phyloP scores from a whole-genome alignment of 139 green algal genomes.

The Chlamydomonas asymmetrica region DNA sequence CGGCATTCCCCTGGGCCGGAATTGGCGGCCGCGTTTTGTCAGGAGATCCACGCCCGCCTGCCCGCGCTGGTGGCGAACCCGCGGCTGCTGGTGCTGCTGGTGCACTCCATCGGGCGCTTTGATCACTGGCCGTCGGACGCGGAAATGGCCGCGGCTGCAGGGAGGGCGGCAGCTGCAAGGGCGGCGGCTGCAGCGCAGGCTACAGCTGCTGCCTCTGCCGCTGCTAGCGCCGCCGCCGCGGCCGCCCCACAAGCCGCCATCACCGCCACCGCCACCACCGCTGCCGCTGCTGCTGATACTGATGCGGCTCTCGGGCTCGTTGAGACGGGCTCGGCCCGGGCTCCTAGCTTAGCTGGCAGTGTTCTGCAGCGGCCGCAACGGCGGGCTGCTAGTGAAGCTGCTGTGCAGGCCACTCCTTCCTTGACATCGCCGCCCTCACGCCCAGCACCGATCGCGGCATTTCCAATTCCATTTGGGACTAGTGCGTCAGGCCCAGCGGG shows the following conservation, averaged over 20 bases:
- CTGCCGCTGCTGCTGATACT: too few relatives aligned
- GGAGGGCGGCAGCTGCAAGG: neutral
- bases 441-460: neutral
- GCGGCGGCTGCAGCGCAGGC: neutral
- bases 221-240: neutral
- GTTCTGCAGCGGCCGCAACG: neutral
- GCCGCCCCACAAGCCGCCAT: too few relatives aligned
- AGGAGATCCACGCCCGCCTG: neutral
- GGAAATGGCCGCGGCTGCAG: neutral
- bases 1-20: neutral
- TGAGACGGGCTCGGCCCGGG: neutral
- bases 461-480: neutral
- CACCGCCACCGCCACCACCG: too few relatives aligned
- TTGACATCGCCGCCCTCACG: neutral
- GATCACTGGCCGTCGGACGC: neutral
- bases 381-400: neutral
- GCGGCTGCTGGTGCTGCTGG: neutral
- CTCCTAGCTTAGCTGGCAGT: neutral
- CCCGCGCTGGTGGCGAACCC: neutral
- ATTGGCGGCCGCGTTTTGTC: too few relatives aligned
- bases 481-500: neutral
- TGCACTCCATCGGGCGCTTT: constrained; percentile 1
- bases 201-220: neutral
- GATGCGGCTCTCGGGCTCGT: too few relatives aligned
- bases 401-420: neutral